Conservation (phyloP, 495 filamentous ascomycete species). For the Annulohypoxylon nitens region DNA sequence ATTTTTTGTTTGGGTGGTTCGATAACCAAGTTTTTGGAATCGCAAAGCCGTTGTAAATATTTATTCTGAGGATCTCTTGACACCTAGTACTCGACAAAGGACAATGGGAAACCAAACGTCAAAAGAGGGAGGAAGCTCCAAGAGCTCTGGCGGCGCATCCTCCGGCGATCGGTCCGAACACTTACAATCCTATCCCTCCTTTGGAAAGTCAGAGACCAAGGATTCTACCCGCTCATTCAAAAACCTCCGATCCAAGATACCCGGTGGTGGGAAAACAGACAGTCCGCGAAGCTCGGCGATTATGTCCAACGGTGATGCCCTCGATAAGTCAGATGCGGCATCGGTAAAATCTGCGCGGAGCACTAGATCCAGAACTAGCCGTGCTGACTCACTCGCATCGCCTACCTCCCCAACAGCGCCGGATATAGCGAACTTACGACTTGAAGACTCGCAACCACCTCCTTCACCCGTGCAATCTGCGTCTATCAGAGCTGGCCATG, state of each 20-base stretch:
- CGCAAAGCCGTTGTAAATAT: slow-evolving; percentile 21
- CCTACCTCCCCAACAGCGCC: slow-evolving; percentile 59
- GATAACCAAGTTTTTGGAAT: slow-evolving; percentile 22
- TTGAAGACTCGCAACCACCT: slow-evolving; percentile 75
- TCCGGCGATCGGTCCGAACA: slow-evolving; percentile 53
- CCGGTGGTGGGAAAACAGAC: slow-evolving; percentile 70
- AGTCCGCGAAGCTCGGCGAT: slow-evolving; percentile 83
- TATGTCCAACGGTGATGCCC: slow-evolving; percentile 69
- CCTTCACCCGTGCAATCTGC: slow-evolving; percentile 89
- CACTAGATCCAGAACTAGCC: slow-evolving; percentile 58
- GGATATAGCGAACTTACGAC: slow-evolving; percentile 54
- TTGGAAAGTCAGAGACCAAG: slow-evolving; percentile 93
- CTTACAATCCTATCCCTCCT: slow-evolving; percentile 87
- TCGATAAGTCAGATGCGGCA: slow-evolving; percentile 79
- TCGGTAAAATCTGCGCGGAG: slow-evolving; percentile 78
- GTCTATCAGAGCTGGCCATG: slow-evolving; percentile 75
- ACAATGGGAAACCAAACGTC: slow-evolving; percentile 94
- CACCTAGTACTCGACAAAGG: slow-evolving; percentile 29
- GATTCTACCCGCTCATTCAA: slow-evolving; percentile 92
- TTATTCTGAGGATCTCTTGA: slow-evolving; percentile 20
- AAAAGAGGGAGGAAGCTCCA: slow-evolving; percentile 71
- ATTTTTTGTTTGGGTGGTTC: slow-evolving; percentile 35
- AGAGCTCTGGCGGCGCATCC: slow-evolving; percentile 52
- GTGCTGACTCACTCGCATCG: slow-evolving; percentile 52
- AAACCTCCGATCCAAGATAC: slow-evolving; percentile 75